Conservation (phyloP, 148 eudicot genomes). For the Heliosperma pusillum region DNA sequence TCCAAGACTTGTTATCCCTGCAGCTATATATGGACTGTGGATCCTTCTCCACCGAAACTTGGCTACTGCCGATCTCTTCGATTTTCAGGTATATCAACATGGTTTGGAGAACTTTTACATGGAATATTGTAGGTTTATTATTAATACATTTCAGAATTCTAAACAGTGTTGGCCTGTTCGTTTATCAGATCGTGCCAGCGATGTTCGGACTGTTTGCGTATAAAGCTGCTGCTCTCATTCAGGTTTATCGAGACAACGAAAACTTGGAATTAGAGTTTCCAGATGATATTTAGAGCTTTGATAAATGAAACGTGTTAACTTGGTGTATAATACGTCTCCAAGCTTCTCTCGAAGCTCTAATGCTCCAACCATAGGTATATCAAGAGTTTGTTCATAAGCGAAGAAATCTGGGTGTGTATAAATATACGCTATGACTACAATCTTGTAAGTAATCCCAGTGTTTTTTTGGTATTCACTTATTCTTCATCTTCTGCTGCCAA, state of each 20-base stretch:
- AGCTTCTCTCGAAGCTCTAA: no score
- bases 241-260: conserved; percentile 93
- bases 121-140: neutral
- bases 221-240: conserved; percentile 90
- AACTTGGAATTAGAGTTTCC: conserved; percentile 71
- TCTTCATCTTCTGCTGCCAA: no score
- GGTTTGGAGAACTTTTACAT: neutral
- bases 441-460: no score
- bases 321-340: no score
- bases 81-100: conserved; percentile 59
- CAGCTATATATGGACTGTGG: conserved; percentile 85
- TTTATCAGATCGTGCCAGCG: conserved; percentile 72
- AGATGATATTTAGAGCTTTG: conserved; percentile 38
- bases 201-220: conserved; percentile 92
- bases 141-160: neutral
- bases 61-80: conserved; percentile 55
- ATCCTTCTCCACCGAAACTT: conserved; percentile 58
- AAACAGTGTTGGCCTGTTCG: neutral
- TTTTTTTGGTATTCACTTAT: no score
- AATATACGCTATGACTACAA: no score
- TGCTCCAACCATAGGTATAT: no score
- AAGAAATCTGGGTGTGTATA: no score
- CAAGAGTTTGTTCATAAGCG: no score
- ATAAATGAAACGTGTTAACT: neutral
- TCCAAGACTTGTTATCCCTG: conserved; percentile 86